Evolutionary conservation across 176 grass and related monocot species (phyloP), one percentile per base, ranked within the genome.

Genomic region (Phoenix roebelenii): DNA sequence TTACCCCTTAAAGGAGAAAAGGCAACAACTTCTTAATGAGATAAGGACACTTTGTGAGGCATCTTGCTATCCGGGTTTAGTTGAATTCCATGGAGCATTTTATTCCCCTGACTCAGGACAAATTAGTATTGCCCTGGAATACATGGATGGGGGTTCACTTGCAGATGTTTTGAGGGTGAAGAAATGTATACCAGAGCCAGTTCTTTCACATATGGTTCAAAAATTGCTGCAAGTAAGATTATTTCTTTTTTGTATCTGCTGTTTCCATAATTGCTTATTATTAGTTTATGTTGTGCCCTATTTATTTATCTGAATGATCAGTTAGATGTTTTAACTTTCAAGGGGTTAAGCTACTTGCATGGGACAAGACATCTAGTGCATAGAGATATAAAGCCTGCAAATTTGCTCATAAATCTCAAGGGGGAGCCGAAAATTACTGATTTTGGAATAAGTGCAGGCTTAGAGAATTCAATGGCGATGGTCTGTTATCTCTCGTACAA

Each of bases 361-460:
- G 81, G 80, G 50, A 84, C 75, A 54, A 97, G 84, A 24, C 87
- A 90, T 78, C 69, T 97, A 55, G 93, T 97, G 51, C 93, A 97
- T 82, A 88, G 87, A 78, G 92, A 97, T 77, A 85, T 97, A 88
- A 97, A 97, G 70, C 93, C 93, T 56, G 93, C 93, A 62, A 97
- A 97, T 87, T 54, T 97, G 51, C 79, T 97, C 59, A 66, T 97
- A 82, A 97, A 88, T 72, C 84, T 97, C 18, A 97, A 85, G 61
- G 87, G 93, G 0, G 84, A 97, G 16, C 65, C 81, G 7, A 97
- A 97, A 64, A 91, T 97, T 59, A 91, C 84, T 49, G 93, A 97
- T 18, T 97, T 97, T 71, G 93, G 93, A 54, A 64, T 97, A 24
- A 91, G 87, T 81, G 72, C 87, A 50, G 92, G 87, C 67, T 85